A percentile compares a stretch with the other conserved stretches of the same genome.
These are phyloP conservation scores for Phytophthora rubi DNA, from an alignment of 352 stramenopile species.

Conservation along the genomic window DNA sequence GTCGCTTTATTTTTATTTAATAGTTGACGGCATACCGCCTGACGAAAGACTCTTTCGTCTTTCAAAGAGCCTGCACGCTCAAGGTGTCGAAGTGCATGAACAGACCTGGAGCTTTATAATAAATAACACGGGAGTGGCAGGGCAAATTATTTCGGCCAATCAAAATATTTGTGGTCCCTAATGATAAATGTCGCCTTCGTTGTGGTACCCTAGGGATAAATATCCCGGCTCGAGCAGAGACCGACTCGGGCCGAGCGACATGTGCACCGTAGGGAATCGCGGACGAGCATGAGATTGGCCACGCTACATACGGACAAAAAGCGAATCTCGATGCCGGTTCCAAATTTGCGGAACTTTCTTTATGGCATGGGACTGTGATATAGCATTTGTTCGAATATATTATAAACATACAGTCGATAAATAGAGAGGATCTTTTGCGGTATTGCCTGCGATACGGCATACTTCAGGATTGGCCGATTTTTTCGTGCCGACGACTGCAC, in stretches of 20 bases:
- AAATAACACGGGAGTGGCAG: too few relatives aligned
- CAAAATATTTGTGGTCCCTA: too few relatives aligned
- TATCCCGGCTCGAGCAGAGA: constrained; percentile 14
- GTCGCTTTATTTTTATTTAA: too few relatives aligned
- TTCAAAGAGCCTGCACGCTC: too few relatives aligned
- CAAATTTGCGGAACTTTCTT: constrained; percentile 11
- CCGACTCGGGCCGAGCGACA: constrained; percentile 33
- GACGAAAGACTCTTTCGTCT: too few relatives aligned
- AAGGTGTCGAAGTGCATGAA: too few relatives aligned
- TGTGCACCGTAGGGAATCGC: constrained; percentile 30
- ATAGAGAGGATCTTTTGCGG: background rate
- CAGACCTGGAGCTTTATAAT: too few relatives aligned
- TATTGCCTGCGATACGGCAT: constrained; percentile 5
- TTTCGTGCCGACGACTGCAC: constrained; percentile 19
- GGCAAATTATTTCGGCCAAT: too few relatives aligned
- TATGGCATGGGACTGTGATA: background rate
- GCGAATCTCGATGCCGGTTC: constrained; percentile 7
- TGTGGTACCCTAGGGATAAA: too few relatives aligned
- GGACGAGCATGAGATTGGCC: constrained; percentile 31
- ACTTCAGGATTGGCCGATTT: constrained; percentile 8
- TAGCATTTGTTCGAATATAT: background rate
- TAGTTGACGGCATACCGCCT: too few relatives aligned
- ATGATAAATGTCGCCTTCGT: too few relatives aligned
- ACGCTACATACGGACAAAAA: constrained; percentile 28
- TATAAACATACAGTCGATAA: background rate